A percentile compares a stretch with the other conserved stretches of the same genome.
These are phyloP conservation scores for Pseudonitzschia delicatissima DNA, from an alignment of 108 stramenopile species.

Conservation along the genomic window DNA sequence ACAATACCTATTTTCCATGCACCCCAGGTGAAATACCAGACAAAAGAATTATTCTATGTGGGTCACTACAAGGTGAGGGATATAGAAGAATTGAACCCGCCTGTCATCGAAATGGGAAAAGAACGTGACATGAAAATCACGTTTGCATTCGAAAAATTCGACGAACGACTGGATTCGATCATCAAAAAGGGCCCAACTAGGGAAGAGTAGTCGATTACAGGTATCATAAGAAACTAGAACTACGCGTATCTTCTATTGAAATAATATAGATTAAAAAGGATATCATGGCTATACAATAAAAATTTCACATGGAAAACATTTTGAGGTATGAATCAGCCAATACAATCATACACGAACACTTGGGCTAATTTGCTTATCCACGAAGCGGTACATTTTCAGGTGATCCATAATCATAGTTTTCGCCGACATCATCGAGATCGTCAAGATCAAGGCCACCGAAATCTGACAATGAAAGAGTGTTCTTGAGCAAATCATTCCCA, in stretches of 20 bases:
- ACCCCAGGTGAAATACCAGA: background rate
- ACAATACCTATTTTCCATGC: constrained; percentile 12
- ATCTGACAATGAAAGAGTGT: background rate
- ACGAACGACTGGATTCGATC: background rate
- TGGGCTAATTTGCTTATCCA: too few relatives aligned
- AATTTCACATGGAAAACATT: too few relatives aligned
- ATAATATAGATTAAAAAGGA: too few relatives aligned
- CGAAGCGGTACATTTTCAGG: too few relatives aligned
- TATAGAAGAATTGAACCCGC: background rate
- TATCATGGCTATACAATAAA: too few relatives aligned
- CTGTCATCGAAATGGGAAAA: background rate
- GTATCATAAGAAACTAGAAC: too few relatives aligned
- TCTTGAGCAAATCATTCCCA: constrained; percentile 1
- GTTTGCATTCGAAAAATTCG: constrained; percentile 1
- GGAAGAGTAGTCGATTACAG: too few relatives aligned
- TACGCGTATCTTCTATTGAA: too few relatives aligned
- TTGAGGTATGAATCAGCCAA: too few relatives aligned
- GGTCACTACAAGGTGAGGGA: constrained; percentile 1
- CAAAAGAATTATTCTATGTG: constrained; percentile 3
- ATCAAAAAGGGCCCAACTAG: background rate
- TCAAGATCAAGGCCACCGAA: constrained; percentile 1
- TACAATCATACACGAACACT: too few relatives aligned
- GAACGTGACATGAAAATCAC: background rate
- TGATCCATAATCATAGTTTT: background rate
- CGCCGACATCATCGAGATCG: background rate